Percentiles rank a stretch among this genome's conserved stretches.
These are phyloP conservation scores for Huntiella abstrusa DNA, from an alignment of 2,329 filamentous ascomycete genomes.

Conservation along the genomic window DNA sequence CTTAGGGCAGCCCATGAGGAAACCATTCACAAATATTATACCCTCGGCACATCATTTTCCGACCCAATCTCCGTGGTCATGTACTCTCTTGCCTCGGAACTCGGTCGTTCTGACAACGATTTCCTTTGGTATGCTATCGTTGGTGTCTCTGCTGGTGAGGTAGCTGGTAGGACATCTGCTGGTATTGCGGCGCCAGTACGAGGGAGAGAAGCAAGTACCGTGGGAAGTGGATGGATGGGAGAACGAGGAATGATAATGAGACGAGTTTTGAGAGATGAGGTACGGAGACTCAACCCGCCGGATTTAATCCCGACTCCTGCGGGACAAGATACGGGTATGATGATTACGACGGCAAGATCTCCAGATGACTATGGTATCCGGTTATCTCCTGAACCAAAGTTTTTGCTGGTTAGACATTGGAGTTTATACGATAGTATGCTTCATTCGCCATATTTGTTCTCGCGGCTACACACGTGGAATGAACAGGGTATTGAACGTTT, in stretches of 20 bases:
- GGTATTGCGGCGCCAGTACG: slow-evolving; percentile 48
- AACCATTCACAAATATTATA: slow-evolving; percentile 66
- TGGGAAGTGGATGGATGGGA: slow-evolving; percentile 57
- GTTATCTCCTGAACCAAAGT: slow-evolving; percentile 80
- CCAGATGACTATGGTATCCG: slow-evolving; percentile 86
- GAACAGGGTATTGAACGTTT: slow-evolving; percentile 74
- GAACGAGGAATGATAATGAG: slow-evolving; percentile 68
- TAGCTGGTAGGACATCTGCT: slow-evolving; percentile 71
- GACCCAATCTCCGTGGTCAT: slow-evolving; percentile 89
- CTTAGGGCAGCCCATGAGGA: slow-evolving; percentile 61
- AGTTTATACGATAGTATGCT: slow-evolving; percentile 97
- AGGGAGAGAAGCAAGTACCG: slow-evolving; percentile 29
- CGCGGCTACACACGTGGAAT: slow-evolving; percentile 83
- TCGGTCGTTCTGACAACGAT: slow-evolving; percentile 93
- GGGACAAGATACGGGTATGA: slow-evolving; percentile 57
- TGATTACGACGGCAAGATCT: slow-evolving; percentile 71
- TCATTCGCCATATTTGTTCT: slow-evolving; percentile 86
- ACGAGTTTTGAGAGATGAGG: slow-evolving; percentile 77
- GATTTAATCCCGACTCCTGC: slow-evolving; percentile 29
- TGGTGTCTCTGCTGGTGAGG: slow-evolving; percentile 80
- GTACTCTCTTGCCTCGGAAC: slow-evolving; percentile 83
- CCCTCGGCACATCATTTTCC: slow-evolving; percentile 72
- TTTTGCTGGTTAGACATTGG: slow-evolving; percentile 88
- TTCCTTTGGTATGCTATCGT: slow-evolving; percentile 89
- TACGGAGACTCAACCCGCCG: slow-evolving; percentile 76